Base-by-base conservation (phyloP, 73 alveolate genomes). In the Effrenium voratum region DNA sequence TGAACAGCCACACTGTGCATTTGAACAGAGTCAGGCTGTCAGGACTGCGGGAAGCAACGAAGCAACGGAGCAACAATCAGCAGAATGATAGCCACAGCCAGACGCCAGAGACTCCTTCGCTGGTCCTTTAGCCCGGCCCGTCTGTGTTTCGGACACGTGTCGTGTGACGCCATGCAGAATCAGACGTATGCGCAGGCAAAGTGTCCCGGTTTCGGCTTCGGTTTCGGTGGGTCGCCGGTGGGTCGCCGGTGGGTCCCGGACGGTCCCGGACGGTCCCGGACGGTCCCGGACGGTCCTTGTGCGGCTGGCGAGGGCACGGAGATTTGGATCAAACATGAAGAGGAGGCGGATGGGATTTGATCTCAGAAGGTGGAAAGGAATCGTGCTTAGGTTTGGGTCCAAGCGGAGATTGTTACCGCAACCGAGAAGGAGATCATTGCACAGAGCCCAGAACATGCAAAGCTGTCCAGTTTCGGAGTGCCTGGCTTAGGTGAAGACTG, bases 341-440 rank as follows among this genome's bases (percentile, higher is more conserved):
- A 91, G 79, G 97, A 90, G 94, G 94, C 63, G 30, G 26, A 8
- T 19, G 26, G 43, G 45, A 3, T 28, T 5, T 5, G 10, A 10
- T 10, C 28, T 10, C 66, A 52, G 66, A 10, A 10, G 66, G 66
- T 19, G 66, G 66, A 52, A 19, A 52, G 28, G 10, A 10, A 6
- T 22, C 43, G 43, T 28, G 66, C 44, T 24, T 41, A 70, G 93
- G 98, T 93, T 8, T 93, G 98, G 98, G 49, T 52, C 91, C 98
- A 73, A 81, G 98, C 98, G 22, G 98, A 93, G 83, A 93, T 93
- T 50, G 93, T 93, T 83, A 55, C 93, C n/a, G 75, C 88, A 28
- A 75, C 46, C 36, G 98, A 76, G 45, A 93, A 73, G 70, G 97
- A 90, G 75, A 90, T 90, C 97, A 90, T 90, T 34, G 97, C 50